Conservation (phyloP, 2,329 filamentous ascomycete species). For the Ilyonectria destructans region DNA sequence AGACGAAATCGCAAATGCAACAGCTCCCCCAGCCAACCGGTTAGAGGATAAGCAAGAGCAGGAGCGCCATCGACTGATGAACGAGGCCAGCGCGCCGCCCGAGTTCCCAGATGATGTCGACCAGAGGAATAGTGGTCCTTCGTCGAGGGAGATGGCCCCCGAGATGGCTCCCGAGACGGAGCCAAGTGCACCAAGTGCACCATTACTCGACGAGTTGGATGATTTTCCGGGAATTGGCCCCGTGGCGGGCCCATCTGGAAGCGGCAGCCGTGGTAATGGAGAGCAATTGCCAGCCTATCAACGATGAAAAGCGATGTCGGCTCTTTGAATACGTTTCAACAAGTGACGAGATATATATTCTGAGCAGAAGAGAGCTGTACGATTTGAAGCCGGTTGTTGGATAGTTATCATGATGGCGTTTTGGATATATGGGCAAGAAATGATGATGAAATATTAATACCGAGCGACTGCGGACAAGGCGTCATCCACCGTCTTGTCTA, state of each 20-base stretch:
- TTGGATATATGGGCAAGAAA: slow-evolving; percentile 33
- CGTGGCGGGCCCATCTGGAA: slow-evolving; percentile 45
- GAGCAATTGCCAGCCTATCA: slow-evolving; percentile 61
- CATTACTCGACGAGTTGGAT: slow-evolving; percentile 71
- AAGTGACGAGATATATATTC: slow-evolving; percentile 25
- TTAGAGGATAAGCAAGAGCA: slow-evolving; percentile 86
- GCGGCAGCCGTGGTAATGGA: slow-evolving; percentile 34
- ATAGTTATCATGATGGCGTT: slow-evolving; percentile 35
- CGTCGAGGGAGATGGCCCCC: slow-evolving; percentile 50
- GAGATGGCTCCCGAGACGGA: slow-evolving; percentile 49
- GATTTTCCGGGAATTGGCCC: slow-evolving; percentile 59
- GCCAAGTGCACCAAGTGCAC: slow-evolving; percentile 67
- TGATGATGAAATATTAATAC: slow-evolving; percentile 36
- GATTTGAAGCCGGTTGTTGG: slow-evolving; percentile 27
- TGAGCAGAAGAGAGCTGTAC: slow-evolving; percentile 31
- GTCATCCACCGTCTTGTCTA: not conserved
- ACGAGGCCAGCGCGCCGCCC: slow-evolving; percentile 76
- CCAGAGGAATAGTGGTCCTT: slow-evolving; percentile 51
- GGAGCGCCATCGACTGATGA: slow-evolving; percentile 76
- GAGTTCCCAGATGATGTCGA: slow-evolving; percentile 71
- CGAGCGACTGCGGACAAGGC: slow-evolving; percentile 6
- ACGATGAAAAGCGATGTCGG: slow-evolving; percentile 49
- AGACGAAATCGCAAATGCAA: slow-evolving; percentile 58
- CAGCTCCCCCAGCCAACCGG: slow-evolving; percentile 51
- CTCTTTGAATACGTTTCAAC: slow-evolving; percentile 29